Evolutionary conservation across 1,139 yeast species (phyloP), one percentile per base, ranked within the genome.

Genomic region (Debaryomyces fabryi): DNA sequence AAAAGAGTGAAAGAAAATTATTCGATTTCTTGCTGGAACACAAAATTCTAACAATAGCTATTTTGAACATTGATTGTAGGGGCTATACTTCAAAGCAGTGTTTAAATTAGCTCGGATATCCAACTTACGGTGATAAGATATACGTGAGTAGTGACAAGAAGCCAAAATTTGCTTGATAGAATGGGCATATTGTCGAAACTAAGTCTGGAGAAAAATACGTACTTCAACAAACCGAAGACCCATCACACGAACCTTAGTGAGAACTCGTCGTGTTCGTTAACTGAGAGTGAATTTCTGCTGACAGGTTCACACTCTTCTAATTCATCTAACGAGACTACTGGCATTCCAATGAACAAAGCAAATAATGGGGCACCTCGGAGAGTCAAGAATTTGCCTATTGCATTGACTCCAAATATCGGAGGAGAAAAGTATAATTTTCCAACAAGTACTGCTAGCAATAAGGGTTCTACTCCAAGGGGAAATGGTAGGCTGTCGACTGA

Each of bases 251-350:
- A 40, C 13, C 30, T 10, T n/a, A 40, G 43, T 30, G 35, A 40
- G 9, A 45, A 41, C 32, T 54, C 62, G 24, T 44, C 54, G 15
- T 53, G 53, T 16, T 61, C 72, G n/a, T 53, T 60, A 27, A 59
- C 60, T 42, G 71, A 67, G 7, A 64, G 70, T 51, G 75, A 70
- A 27, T 66, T 70, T 43, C 69, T 65, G 68, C 55, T 65, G 29
- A 57, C 64, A 20, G 67, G 65, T 23, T 70, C 74, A 24, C 68
- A 65, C 30, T 68, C 75, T 5, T 69, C 72, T 35, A 59, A 64
- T 47, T 68, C 76, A 4, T 69, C 73, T 20, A 52, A 59, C 32
- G 72, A 67, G 7, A 21, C 43, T 7, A 13, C 37, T 8, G 36
- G 36, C 3, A 13, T 30, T 6, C 30, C 36, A 7, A 39, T 29